Base-by-base conservation (phyloP, 805 yeast species). In the Wickerhamiella spandovensis region DNA sequence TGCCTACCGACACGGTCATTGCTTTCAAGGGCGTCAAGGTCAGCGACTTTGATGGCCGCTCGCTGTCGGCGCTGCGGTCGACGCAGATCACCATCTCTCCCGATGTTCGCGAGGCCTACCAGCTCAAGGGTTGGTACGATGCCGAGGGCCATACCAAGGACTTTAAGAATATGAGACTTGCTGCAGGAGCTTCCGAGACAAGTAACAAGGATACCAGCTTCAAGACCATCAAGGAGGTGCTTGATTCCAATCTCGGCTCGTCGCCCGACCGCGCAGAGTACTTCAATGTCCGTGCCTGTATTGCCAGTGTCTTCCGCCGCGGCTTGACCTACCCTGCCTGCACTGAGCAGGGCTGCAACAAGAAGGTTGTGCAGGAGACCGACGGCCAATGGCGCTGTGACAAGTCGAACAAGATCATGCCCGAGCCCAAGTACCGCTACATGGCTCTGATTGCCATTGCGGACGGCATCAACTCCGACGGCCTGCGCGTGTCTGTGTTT, bases 121-220 rank as follows among this genome's bases (percentile, higher is more conserved):
- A 78, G 49, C 74, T 92, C 58, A 86, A 87, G 66, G 97, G 97
- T 6, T 92, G 99, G 99, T 92, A 79, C 61, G 95, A 87, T 61
- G 76, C 82, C 41, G 79, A 76, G 57, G 97, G 96, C 39, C 73
- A 74, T 21, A 67, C 71, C 49, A 79, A 78, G 50, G 67, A 65
- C 39, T 88, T 84, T 70, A 76, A 77, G 57, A 70, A 80, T 17
- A n/a, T 23, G 38, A 4, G n/a, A n/a, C 28, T 23, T 17, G 24
- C 45, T 15, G 17, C 17, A 18, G 23, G 38, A 3, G 15, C 21
- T 3, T 7, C 13, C 3, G 46, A 44, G 6, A 24, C n/a, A 2
- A 15, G 9, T 7, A 20, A 18, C n/a, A 23, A 15, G 13, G 18
- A 20, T n/a, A 17, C n/a, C 22, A 7, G n/a, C 3, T 44, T 18